Evolutionary conservation across 306 rosid genomes (phyloP), one percentile per base, ranked within the genome.

Genomic region (Morella rubra): DNA sequence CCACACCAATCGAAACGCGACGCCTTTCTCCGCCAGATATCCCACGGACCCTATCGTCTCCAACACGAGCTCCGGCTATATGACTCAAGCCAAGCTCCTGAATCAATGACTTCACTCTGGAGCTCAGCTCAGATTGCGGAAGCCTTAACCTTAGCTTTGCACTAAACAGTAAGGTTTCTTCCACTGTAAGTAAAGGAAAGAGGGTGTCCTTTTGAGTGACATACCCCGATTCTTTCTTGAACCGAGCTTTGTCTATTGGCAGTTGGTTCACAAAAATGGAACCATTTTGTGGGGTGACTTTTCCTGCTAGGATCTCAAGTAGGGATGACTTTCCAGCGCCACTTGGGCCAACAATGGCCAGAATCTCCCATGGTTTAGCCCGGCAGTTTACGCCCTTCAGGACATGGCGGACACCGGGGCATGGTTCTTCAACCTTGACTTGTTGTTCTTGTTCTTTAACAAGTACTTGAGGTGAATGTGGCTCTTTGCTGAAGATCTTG

Each of bases 311-410:
- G 74, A 92, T 87, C 84, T 95, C 95, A 16, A 95, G 95, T 24
- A 92, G 77, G 44, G 98, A 89, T 5, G 97, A 95, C 59, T 95
- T 95, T 42, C 98, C 97, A 65, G 98, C 95, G 16, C 98, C 98
- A 49, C 97, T 95, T 24, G 97, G 97, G 55, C 98, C 98, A 10
- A 95, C 93, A 73, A 95, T 90, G 82, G 98, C 97, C 1, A 90
- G 86, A 79, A 95, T 88, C 74, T 95, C 96, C 90, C 89, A 85
- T 44, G 97, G 90, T 73, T 83, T 90, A 13, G 93, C 96, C 2
- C 52, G 50, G 85, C 85, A 90, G 79, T 65, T 80, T 69, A 92
- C 95, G 55, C 85, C 89, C 76, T 86, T 86, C 2, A 95, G 82
- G 5, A 95, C 89, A 60, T 79, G 95, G 78, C 87, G 81, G 71